These are phyloP conservation scores for Rhodotorula babjevae DNA, from an alignment of 768 basidiomycete genomes.

Conservation along the genomic window DNA sequence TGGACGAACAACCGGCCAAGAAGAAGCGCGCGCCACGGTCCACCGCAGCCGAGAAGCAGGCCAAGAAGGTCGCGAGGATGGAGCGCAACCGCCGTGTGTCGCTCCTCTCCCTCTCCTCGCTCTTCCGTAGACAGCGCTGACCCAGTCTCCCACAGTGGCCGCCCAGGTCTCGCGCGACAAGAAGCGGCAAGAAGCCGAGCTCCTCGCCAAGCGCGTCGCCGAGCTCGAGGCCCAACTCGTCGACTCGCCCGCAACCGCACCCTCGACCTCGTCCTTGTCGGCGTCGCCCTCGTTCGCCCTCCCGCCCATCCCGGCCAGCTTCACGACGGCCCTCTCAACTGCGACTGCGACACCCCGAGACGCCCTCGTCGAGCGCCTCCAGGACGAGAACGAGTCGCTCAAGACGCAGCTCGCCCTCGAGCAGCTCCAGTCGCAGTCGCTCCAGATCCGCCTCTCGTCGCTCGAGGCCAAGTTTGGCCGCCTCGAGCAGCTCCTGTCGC, in stretches of 20 bases:
- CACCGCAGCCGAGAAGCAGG: slow-evolving; percentile 21
- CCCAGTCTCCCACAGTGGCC: slow-evolving; percentile 11
- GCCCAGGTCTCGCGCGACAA: slow-evolving; percentile 36
- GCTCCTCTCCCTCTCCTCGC: too few species aligned
- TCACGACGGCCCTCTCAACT: background rate
- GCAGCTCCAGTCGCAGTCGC: slow-evolving; percentile 25
- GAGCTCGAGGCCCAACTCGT: slow-evolving; percentile 33
- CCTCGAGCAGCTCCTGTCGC: slow-evolving; percentile 18
- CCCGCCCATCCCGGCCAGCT: background rate
- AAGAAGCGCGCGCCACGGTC: slow-evolving; percentile 15
- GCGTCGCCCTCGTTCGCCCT: background rate
- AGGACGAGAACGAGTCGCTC: slow-evolving; percentile 35
- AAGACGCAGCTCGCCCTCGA: slow-evolving; percentile 29
- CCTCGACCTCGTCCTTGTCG: background rate
- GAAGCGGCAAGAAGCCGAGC: slow-evolving; percentile 27
- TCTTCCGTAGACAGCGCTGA: background rate
- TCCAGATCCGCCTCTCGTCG: slow-evolving; percentile 30
- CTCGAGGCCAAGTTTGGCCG: slow-evolving; percentile 34
- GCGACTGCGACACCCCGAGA: background rate
- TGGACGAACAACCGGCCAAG: background rate
- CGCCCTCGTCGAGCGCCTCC: slow-evolving; percentile 1
- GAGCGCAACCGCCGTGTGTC: slow-evolving; percentile 33
- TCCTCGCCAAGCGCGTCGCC: slow-evolving; percentile 27
- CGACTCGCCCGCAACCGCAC: background rate
- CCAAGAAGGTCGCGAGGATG: slow-evolving; percentile 29